Evolutionary conservation across 148 eudicot species (phyloP), one percentile per base, ranked within the genome.

Genomic region (Silene conica): DNA sequence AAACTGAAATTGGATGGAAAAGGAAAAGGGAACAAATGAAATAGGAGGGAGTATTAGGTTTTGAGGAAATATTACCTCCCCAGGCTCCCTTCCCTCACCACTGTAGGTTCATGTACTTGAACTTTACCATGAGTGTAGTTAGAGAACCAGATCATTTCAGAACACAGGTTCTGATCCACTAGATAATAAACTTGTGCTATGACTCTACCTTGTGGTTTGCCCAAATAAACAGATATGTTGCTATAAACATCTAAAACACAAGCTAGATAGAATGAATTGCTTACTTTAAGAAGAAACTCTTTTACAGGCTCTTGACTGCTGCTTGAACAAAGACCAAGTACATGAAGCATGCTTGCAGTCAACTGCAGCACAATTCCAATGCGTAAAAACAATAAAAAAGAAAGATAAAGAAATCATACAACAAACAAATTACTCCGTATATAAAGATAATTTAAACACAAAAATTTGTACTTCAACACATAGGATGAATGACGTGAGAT

Each of bases 311-410:
- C 86, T 58, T 86, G 79, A 68, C 74, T 79, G 66, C 79, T 74
- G 75, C 66, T 77, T 74, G 97, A 83, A 82, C 92, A 88, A 81
- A 93, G 91, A 71, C 87, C 83, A 77, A 94, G 89, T 48, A 94
- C 79, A 83, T 94, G 98, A 78, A 94, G 78, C 95, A 94, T 82
- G 54, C 97, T 94, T 71, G 92, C 86, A 26, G 96, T 94, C 74
- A 93, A 73, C 95, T 93, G 98, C 80, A 82, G 67, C 46, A 83
- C 75, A 38, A 82, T 80, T 18, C 67, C 77, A 73, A 71, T 26
- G 56, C 54, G 48, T 14, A 38, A 10, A 68, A 48, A 50, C 22
- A 14, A 25, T 1, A 10, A 12, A 23, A 15, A 22, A 48, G n/a
- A 52, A 14, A 50, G 60, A 46, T 22, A 20, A 64, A 62, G 14